Evolutionary conservation across 2,329 filamentous ascomycete species (phyloP).

Genomic region (Basipetospora chlamydospora): DNA sequence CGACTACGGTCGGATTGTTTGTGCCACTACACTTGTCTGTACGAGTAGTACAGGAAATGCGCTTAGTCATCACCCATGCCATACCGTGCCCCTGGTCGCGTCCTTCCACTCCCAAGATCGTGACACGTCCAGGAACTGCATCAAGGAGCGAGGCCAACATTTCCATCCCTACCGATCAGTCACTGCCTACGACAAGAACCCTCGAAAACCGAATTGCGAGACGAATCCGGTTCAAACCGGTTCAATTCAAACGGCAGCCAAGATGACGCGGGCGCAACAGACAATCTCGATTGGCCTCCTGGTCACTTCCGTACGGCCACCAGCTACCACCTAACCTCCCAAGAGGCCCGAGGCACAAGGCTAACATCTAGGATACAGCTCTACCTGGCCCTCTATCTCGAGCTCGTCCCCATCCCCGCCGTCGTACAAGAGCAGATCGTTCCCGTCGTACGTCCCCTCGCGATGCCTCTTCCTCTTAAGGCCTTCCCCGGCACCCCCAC

Average conservation of each 20-base stretch:
- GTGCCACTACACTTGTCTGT: too few species aligned
- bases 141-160: too few species aligned
- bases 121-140: too few species aligned
- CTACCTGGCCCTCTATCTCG: slow-evolving; percentile 75
- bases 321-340: neutral
- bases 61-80: too few species aligned
- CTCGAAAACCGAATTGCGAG: too few species aligned
- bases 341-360: neutral
- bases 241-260: slow-evolving; percentile 18
- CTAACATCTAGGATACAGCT: slow-evolving; percentile 44
- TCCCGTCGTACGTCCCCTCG: slow-evolving; percentile 55
- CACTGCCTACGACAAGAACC: too few species aligned
- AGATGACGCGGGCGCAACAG: slow-evolving; percentile 89
- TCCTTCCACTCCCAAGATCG: too few species aligned
- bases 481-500: slow-evolving; percentile 5
- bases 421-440: slow-evolving; percentile 74
- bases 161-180: too few species aligned
- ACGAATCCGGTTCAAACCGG: too few species aligned
- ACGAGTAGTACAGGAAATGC: too few species aligned
- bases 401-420: slow-evolving; percentile 65
- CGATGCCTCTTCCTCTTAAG: neutral
- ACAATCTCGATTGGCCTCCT: slow-evolving; percentile 73
- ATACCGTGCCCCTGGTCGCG: too few species aligned
- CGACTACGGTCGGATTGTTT: too few species aligned
- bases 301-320: slow-evolving; percentile 61